Evolutionary conservation across 805 yeast species (phyloP), one percentile per base, ranked within the genome.

Genomic region (Sugiyamaella valdiviana): DNA sequence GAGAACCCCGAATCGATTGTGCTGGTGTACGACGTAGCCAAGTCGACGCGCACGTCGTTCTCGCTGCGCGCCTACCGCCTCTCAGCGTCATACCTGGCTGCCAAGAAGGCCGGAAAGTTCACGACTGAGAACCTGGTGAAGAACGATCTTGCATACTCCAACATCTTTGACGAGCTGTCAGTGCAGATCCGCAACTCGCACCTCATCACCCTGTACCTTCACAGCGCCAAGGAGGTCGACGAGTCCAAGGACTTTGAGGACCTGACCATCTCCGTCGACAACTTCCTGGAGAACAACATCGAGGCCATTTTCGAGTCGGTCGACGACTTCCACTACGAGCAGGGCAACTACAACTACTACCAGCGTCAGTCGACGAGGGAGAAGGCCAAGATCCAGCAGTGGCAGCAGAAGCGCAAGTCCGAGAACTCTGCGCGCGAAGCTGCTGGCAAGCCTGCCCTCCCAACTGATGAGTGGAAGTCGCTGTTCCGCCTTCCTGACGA

Each of bases 321-420:
- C 37, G 93, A 85, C 65, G 80, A 83, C 43, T 80, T 79, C 70
- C 82, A 82, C 69, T 82, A 82, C 64, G 89, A 83, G 63, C 85
- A 83, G 64, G 82, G 83, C 57, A 85, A 82, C 68, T 81, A 83
- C 73, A 83, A 84, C 72, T 85, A 82, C 68, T 84, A 78, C 71
- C 93, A 85, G 69, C 80, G 95, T 71, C 82, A 79, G 58, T 72
- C 79, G 51, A 76, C 80, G 42, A 77, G 88, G 63, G 95, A 85
- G 63, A 71, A 75, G 64, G 67, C 79, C 51, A 84, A 82, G 70
- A 75, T 85, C 55, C 72, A 73, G 54, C 86, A 81, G 62, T 85
- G 91, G 90, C 82, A 82, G 62, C 80, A 77, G 60, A 80, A 78
- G 65, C 72, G 85, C 62, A 76, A 77, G 65, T 72, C 75, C 51